Evolutionary conservation across 768 basidiomycete genomes (phyloP), one percentile per base, ranked within the genome.

Genomic region (Rhodotorula taiwanensis): DNA sequence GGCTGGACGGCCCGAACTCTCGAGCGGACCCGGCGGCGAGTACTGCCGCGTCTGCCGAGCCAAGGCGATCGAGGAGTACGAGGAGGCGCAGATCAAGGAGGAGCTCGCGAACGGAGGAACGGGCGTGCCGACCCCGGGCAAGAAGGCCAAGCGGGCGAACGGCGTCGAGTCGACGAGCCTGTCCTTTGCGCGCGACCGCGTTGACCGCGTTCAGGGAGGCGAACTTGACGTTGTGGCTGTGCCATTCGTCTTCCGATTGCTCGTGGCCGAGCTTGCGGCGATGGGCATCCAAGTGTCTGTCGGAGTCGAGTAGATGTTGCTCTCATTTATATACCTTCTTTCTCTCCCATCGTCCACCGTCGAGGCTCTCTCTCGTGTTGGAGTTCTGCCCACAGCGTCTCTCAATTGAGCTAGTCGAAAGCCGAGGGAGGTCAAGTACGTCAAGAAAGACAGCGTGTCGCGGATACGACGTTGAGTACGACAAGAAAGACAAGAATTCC

Each of bases 201-300:
- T 89, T 71, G 79, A 90, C 39, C 79, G 81, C 52, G 76, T 74
- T 62, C 86, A 85, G 76, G 87, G 87, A 36, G 85, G 87, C 21
- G 85, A 91, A 69, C 83, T 99, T 75, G 95, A 97, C 76, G 86
- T 99, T 51, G 85, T 99, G 55, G 94, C 94, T 18, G 83, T 99
- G 27, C 95, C 95, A 11, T 97, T 88, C 72, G 92, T 94, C 54
- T 94, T 95, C 77, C 81, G 89, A 52, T 89, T 92, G 78, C 81
- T 97, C 16, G 92, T 93, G 74, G 88, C 93, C 4, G 95, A 99
- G 78, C 78, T 99, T 70, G 93, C 93, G n/a, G 87, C 89, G 23
- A 98, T 98, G 94, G 94, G 95, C 50, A 97, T 99, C 71, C 84
- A 87, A 41, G 82, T 98, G 54, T 88, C 89, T 52, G 77, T 98